Conservation (phyloP, 179 eudicot genomes). For the Vitellaria paradoxa region DNA sequence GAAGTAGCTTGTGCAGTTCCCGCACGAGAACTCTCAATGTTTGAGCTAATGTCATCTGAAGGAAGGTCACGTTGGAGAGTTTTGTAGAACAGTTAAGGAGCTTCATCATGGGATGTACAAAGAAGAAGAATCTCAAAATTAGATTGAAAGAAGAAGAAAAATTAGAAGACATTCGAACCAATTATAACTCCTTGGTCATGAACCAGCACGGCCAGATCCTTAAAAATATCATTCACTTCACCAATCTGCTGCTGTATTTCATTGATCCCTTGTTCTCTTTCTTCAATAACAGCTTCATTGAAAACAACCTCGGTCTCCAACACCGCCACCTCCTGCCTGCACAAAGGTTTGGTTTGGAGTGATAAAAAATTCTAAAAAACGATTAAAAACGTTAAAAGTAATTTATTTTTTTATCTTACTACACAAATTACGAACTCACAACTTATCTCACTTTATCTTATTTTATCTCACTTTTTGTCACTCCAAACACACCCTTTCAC, state of each 20-base stretch:
- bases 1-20: constrained; percentile 37
- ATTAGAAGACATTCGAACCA: constrained; percentile 28
- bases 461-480: too few relatives aligned
- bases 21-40: constrained; percentile 40
- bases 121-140: too few relatives aligned
- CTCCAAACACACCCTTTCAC: too few relatives aligned
- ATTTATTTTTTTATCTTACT: too few relatives aligned
- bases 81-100: neutral
- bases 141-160: neutral
- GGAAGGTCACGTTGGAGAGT: neutral
- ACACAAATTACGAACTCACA: too few relatives aligned
- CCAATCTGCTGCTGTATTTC: constrained; percentile 56
- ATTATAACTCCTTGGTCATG: constrained; percentile 41
- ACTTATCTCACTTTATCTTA: too few relatives aligned
- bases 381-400: too few relatives aligned
- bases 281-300: constrained; percentile 57
- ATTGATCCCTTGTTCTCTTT: constrained; percentile 60
- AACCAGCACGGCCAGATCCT: constrained; percentile 22
- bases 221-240: constrained; percentile 22
- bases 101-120: neutral
- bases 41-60: constrained; percentile 54
- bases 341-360: too few relatives aligned
- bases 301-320: constrained; percentile 44
- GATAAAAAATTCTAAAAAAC: too few relatives aligned
- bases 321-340: constrained; percentile 43